Base-by-base conservation (phyloP, 164 flowering plant species). In the Akebia trifoliata region DNA sequence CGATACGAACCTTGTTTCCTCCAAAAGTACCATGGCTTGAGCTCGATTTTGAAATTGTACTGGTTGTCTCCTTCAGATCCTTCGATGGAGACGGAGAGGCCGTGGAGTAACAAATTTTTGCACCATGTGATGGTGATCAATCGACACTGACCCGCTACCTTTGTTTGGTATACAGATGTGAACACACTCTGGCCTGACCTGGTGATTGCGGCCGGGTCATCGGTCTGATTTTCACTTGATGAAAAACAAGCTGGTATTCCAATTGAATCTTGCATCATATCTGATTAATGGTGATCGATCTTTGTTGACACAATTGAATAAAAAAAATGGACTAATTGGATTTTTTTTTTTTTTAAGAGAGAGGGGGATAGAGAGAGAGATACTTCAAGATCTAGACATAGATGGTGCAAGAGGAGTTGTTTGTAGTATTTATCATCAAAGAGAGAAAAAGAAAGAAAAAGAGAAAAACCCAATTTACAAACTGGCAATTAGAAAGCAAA, bases 11-110 rank as follows among this genome's bases (percentile, higher is more conserved):
- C 87, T 28, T 78, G 83, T 39, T 80, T 78, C 50, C 84, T 72
- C 91, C 87, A 82, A 57, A 85, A 85, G 52, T 67, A 69, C 87
- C 86, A 85, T 2, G 87, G 86, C 69, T 81, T 79, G 32, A 85
- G 80, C 78, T 82, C 92, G 6, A 85, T 71, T 58, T 79, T 85
- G 83, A 80, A 85, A 57, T 50, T 71, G 38, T 69, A 66, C 50
- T 76, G 76, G 45, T n/a, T 59, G 22, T 63, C 80, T 3, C 74
- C 81, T 0, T 69, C 69, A 2, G 63, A 56, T 4, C 81, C 83
- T 46, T 76, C 79, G 1, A 86, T 64, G 9, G 86, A 76, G 9
- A 88, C 69, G 3, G 88, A 79, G 1, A 88, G 74, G 49, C 90
- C 86, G 57, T 77, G 90, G 39, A 81, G 81, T 21, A 85, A 39